Percentiles rank a stretch among this genome's conserved stretches.
Conservation (phyloP, 768 basidiomycete genomes). For the Coprinopsis cinerea region DNA sequence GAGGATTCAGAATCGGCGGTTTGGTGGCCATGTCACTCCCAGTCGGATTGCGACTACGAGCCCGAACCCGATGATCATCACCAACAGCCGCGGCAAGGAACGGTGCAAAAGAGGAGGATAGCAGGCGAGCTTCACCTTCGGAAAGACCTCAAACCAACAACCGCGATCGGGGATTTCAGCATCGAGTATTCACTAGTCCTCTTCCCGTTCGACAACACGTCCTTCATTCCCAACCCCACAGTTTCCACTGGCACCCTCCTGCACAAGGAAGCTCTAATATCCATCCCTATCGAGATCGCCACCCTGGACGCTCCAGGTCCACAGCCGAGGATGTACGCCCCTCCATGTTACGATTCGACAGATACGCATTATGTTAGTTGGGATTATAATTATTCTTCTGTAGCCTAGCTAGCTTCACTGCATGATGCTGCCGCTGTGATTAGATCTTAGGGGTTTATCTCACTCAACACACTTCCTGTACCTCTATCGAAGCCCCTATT, state of each 20-base stretch:
- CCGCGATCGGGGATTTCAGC: conserved; percentile 31
- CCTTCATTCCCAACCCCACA: too few relatives aligned
- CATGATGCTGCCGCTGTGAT: too few relatives aligned
- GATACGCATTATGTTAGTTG: background rate
- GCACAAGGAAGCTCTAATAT: conserved; percentile 20
- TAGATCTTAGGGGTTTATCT: too few relatives aligned
- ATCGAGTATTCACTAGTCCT: conserved; percentile 35
- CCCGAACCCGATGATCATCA: too few relatives aligned
- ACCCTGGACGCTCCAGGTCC: conserved; percentile 25
- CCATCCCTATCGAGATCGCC: conserved; percentile 28
- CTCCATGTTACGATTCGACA: conserved; percentile 20
- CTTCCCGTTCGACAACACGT: conserved; percentile 29
- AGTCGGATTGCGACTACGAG: too few relatives aligned
- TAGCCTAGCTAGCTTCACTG: too few relatives aligned
- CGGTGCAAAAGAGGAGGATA: conserved; percentile 21
- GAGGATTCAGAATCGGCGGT: conserved; percentile 24
- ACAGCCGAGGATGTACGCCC: conserved; percentile 23
- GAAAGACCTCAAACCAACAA: conserved; percentile 29
- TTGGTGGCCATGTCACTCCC: conserved; percentile 29
- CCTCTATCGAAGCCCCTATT: too few relatives aligned
- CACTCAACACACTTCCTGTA: too few relatives aligned
- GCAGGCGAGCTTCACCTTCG: conserved; percentile 34
- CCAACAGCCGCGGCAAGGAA: too few relatives aligned
- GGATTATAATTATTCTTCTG: too few relatives aligned
- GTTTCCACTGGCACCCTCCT: conserved; percentile 13